Conservation (phyloP, 371 early-diverging fungal genomes). For the Dichotomocladium elegans region DNA sequence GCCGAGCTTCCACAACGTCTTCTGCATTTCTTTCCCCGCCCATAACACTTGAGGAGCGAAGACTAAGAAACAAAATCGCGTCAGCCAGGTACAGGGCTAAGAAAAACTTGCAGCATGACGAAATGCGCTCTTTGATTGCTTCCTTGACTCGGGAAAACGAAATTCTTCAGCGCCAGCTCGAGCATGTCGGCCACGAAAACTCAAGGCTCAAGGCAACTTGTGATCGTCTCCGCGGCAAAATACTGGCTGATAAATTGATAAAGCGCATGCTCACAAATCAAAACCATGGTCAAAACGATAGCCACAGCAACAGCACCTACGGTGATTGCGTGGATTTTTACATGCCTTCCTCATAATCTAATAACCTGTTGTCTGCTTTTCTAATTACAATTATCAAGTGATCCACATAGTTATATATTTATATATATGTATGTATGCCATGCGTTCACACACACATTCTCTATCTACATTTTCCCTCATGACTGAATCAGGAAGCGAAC, state of each 20-base stretch:
- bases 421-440: too few species aligned
- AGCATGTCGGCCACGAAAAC: constrained; percentile 42
- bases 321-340: too few species aligned
- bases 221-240: constrained; percentile 41
- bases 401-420: too few species aligned
- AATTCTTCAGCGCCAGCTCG: constrained; percentile 32
- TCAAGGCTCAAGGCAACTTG: constrained; percentile 33
- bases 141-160: constrained; percentile 39
- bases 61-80: constrained; percentile 53
- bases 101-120: constrained; percentile 47
- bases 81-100: constrained; percentile 57
- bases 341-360: too few species aligned
- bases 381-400: too few species aligned
- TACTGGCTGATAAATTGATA: constrained; percentile 44
- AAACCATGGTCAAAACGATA: too few species aligned
- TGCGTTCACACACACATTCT: too few species aligned
- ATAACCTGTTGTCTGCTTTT: too few species aligned
- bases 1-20: background rate
- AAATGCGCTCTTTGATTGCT: constrained; percentile 42
- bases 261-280: too few species aligned
- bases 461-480: too few species aligned
- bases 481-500: too few species aligned
- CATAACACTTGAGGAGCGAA: constrained; percentile 41
- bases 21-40: constrained; percentile 7
- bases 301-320: constrained; percentile 23